Base-by-base conservation (phyloP, 148 eudicot genomes). In the Rhododendron molle region DNA sequence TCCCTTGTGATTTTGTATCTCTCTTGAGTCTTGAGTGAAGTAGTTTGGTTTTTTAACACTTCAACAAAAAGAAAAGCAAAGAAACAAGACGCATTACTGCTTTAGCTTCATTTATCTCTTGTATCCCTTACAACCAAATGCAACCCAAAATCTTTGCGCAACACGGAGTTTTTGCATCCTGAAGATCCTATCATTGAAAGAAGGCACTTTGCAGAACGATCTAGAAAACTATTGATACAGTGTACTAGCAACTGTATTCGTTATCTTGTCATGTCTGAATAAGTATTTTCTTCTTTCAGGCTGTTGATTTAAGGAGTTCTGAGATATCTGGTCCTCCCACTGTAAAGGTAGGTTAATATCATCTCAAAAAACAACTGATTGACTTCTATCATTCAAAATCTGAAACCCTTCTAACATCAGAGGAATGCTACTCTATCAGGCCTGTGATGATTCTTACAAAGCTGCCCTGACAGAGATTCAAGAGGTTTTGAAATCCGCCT, bases 301-400 rank as follows among this genome's bases (percentile, higher is more conserved):
- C 94, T 74, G 93, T 94, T 88, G 88, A 93, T 87, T 91, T 94
- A 26, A 90, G 92, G 89, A 93, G 95, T 90, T 90, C 95, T 32
- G 94, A 89, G 73, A 89, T 87, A 44, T 84, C 84, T 40, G 83
- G 85, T 88, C 89, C 85, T 90, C 87, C 89, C 47, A 87, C 86
- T 12, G 56, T 82, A 86, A 87, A 91, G 97, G 97, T 93, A 91
- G 62, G 32, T 23, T 46, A 50, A 77, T 81, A 50, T 50, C 16
- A 58, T 85, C 76, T 52, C 38, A 11, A 62, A 40, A 54, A 4
- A 44, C 49, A 9, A 78, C n/a, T 52, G 38, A 8, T 81, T 1
- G 50, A 32, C 58, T 67, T 15, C 44, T 20, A 47, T 82, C 38
- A 21, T 71, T 80, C n/a, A 2, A 47, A 58, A 67, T 67, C 16